Base-by-base conservation (phyloP, 2,329 filamentous ascomycete species). In the Botrytis galanthina region DNA sequence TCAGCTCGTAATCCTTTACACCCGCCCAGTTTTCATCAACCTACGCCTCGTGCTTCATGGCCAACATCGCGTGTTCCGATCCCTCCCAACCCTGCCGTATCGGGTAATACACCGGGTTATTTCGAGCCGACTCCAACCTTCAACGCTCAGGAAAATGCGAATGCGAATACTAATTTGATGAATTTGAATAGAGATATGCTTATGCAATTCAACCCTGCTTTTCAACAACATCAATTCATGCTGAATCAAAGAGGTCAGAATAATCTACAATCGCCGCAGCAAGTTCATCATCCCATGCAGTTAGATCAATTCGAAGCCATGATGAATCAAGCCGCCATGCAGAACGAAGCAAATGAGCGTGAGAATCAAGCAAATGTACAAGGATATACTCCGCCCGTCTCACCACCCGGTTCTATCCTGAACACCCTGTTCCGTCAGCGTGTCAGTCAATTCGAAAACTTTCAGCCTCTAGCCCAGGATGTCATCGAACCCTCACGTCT, bases 71-170 rank as follows among this genome's bases (percentile, higher is more conserved):
- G 26, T 16, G 46, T 37, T 26, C 66, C 35, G 4, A 68, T 68
- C 32, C 66, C 66, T 26, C 66, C 26, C 8, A 68, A 42, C 14
- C 66, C 66, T 68, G 66, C 66, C 35, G 18, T 42, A 42, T 68
- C 48, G 0, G 66, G 66, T 3, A 68, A 29, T 42, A 42, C 37
- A 1, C 66, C 37, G 22, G 66, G 66, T 9, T 68, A 57, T n/a
- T 68, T 57, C 29, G 48, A 68, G 14, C 66, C 66, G 7, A 37
- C 35, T 57, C 66, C 14, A 39, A 32, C 5, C 2, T 39, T 20
- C 9, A 67, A 7, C 14, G 20, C 32, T n/a, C 48, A 32, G 6
- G n/a, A n/a, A 42, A 57, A 68, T n/a, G 8, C 54, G 18, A 39
- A 54, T 22, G 4, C 22, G 35, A 54, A 68, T 9, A 54, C 12